A percentile compares a stretch with the other conserved stretches of the same genome.
phyloP scores from a whole-genome alignment of 2,329 filamentous ascomycete genomes.

The Colletotrichum higginsianum region DNA sequence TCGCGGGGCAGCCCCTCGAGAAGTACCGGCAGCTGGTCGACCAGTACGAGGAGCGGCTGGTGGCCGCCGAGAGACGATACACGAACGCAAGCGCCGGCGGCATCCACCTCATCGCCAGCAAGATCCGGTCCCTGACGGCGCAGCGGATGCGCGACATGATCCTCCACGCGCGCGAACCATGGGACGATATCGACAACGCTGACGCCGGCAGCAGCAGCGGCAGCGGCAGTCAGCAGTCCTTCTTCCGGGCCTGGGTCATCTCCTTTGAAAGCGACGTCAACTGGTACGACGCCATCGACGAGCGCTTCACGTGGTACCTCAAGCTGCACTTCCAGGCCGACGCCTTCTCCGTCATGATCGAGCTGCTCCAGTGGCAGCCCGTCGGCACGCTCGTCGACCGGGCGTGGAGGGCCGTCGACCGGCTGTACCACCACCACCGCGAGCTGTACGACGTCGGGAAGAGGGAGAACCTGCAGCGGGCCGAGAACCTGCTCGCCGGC shows the following conservation, averaged over 20 bases:
- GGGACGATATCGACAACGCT: conserved; percentile 59
- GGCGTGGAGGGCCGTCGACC: conserved; percentile 65
- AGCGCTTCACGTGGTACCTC: conserved; percentile 70
- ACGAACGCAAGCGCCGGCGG: conserved; percentile 67
- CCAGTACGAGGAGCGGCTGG: conserved; percentile 59
- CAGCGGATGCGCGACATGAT: conserved; percentile 64
- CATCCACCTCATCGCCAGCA: conserved; percentile 64
- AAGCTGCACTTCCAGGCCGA: conserved; percentile 69
- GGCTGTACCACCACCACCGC: conserved; percentile 62
- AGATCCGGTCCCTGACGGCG: conserved; percentile 62
- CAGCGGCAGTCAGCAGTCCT: conserved; percentile 64
- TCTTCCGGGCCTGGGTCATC: conserved; percentile 68
- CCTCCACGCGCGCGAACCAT: conserved; percentile 60
- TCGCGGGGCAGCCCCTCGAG: conserved; percentile 58
- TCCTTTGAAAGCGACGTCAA: conserved; percentile 63
- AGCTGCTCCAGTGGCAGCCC: conserved; percentile 64
- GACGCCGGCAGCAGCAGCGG: conserved; percentile 53
- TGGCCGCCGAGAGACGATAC: conserved; percentile 63
- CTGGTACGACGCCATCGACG: conserved; percentile 59
- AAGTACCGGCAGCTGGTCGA: conserved; percentile 60
- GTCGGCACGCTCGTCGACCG: conserved; percentile 66
- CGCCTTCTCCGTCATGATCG: conserved; percentile 68
- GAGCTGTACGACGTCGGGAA: conserved; percentile 65
- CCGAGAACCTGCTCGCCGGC: conserved; percentile 63
- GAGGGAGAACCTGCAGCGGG: conserved; percentile 61